Evolutionary conservation across 2,329 filamentous ascomycete genomes (phyloP).

Genomic region (Cytospora schulzeri): DNA sequence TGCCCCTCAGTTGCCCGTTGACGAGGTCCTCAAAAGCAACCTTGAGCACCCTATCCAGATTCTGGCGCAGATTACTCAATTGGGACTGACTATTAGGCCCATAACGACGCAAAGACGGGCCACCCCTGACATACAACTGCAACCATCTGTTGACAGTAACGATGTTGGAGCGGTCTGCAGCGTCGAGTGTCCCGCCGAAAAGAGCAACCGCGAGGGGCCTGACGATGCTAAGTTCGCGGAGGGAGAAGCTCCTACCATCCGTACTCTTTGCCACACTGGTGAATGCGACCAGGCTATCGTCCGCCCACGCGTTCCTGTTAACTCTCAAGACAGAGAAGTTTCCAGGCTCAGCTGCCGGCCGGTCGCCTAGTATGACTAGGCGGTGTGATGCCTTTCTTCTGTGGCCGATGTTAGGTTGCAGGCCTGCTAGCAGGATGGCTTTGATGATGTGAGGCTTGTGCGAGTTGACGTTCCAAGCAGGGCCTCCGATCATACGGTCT

Average conservation of each 20-base stretch:
- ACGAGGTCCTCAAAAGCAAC: conserved; percentile 11
- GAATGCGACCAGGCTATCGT: not conserved
- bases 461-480: conserved; percentile 47
- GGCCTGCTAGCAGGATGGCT: conserved; percentile 46
- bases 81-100: not conserved
- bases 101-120: not conserved
- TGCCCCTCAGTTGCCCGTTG: not conserved
- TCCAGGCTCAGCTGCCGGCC: not conserved
- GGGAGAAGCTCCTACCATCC: not conserved
- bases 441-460: conserved; percentile 46
- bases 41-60: conserved; percentile 13
- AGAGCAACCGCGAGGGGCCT: conserved; percentile 9
- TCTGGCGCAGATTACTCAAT: conserved; percentile 1
- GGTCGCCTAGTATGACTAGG: not conserved
- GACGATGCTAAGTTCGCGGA: conserved; percentile 7
- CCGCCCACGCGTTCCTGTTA: not conserved
- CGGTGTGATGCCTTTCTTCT: not conserved
- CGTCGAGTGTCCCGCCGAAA: conserved; percentile 6
- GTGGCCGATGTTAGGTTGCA: conserved; percentile 47
- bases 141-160: conserved; percentile 19
- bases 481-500: conserved; percentile 35
- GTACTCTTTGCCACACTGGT: conserved; percentile 5
- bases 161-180: not conserved
- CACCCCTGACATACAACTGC: conserved; percentile 4
- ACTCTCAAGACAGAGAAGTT: conserved; percentile 12